Percentiles rank a stretch among this genome's conserved stretches.
These are phyloP conservation scores for Papiliotrema fonsecae DNA, from an alignment of 1,284 basidiomycete genomes.

Conservation along the genomic window DNA sequence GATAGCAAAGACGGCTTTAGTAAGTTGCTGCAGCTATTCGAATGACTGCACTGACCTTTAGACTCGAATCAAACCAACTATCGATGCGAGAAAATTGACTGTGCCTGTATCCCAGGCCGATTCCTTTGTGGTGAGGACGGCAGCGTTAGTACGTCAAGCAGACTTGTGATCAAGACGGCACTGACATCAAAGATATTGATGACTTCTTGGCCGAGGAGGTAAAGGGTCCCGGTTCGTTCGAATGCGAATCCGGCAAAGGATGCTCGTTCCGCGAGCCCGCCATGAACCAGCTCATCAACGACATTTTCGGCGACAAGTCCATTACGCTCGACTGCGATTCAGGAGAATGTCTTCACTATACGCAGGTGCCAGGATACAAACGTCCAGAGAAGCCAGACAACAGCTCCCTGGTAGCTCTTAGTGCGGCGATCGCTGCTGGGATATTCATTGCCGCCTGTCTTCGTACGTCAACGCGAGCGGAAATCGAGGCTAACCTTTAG, in stretches of 20 bases:
- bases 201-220: conserved; percentile 89
- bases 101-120: conserved; percentile 82
- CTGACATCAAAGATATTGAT: conserved; percentile 64
- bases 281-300: conserved; percentile 90
- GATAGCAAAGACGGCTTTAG: conserved; percentile 29
- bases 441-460: conserved; percentile 53
- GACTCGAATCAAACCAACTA: conserved; percentile 71
- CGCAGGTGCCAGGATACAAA: conserved; percentile 89
- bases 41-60: conserved; percentile 1
- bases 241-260: conserved; percentile 64
- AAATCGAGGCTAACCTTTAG: conserved; percentile 46
- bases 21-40: conserved; percentile 6
- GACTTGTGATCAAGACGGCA: not conserved
- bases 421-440: conserved; percentile 66
- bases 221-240: conserved; percentile 83
- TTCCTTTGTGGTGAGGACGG: conserved; percentile 96
- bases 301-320: conserved; percentile 85
- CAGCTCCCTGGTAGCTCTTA: conserved; percentile 74
- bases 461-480: conserved; percentile 28
- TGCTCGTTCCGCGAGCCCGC: conserved; percentile 92
- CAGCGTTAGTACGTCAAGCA: conserved; percentile 68
- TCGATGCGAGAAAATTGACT: conserved; percentile 74
- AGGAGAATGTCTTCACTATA: conserved; percentile 91
- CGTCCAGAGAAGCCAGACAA: conserved; percentile 73
- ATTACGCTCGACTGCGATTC: conserved; percentile 83